These are phyloP conservation scores for Ceratocystis lukuohia DNA, from an alignment of 2,329 filamentous ascomycete species.

Conservation along the genomic window DNA sequence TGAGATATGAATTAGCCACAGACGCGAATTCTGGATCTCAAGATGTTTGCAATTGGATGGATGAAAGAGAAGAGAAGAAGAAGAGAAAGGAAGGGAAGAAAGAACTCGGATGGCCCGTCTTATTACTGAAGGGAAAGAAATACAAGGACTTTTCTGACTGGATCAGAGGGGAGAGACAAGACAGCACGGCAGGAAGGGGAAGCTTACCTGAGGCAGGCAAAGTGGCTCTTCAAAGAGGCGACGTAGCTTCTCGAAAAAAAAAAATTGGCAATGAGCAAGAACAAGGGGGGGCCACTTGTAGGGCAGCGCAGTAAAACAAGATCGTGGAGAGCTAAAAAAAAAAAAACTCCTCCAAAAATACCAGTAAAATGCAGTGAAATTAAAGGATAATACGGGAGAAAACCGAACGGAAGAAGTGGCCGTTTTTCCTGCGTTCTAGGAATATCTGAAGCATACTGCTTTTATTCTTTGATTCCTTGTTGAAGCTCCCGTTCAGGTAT, in stretches of 20 bases:
- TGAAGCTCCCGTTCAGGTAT: too few relatives aligned
- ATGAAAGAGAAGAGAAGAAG: constrained; percentile 6
- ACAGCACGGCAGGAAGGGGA: constrained; percentile 5
- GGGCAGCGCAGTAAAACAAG: background rate
- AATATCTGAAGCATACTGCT: background rate
- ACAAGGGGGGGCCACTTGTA: background rate
- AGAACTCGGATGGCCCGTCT: constrained; percentile 9
- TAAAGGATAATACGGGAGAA: background rate
- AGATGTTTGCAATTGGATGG: background rate
- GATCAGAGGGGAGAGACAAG: background rate
- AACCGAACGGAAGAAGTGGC: background rate
- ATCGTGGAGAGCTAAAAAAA: background rate
- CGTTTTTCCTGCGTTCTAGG: background rate
- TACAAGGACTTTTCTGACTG: background rate
- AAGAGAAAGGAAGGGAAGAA: constrained; percentile 7
- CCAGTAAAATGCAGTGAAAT: background rate
- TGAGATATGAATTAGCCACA: background rate
- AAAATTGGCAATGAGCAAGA: background rate
- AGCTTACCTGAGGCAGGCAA: constrained; percentile 6
- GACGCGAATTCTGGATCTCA: background rate
- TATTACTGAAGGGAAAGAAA: background rate
- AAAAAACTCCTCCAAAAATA: too few relatives aligned
- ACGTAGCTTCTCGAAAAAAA: constrained; percentile 18
- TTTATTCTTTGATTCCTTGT: too few relatives aligned
- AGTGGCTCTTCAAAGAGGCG: constrained; percentile 17